Evolutionary conservation across 805 yeast genomes (phyloP).

Genomic region (Metschnikowia similis): DNA sequence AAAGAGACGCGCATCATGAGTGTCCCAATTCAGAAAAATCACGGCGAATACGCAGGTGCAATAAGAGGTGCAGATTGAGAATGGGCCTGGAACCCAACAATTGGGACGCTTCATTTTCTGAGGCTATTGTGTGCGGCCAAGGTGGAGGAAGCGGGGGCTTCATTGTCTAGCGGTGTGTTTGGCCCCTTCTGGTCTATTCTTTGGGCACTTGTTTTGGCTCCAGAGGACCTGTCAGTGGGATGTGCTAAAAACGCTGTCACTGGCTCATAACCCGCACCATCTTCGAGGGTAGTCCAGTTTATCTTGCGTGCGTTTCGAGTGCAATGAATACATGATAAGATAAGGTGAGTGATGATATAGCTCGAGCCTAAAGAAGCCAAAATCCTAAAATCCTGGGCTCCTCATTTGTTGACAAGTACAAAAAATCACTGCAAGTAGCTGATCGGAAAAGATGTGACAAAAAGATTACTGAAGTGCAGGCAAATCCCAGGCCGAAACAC

Average conservation of each 20-base stretch:
- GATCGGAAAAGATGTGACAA: too few species aligned
- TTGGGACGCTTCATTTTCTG: not conserved
- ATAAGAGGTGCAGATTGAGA: not conserved
- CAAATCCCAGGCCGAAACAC: too few species aligned
- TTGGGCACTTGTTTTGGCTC: not conserved
- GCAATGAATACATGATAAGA: not conserved
- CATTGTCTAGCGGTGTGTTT: not conserved
- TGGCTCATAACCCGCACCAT: not conserved
- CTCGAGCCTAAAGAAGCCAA: not conserved
- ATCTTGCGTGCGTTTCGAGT: not conserved
- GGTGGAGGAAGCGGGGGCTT: not conserved
- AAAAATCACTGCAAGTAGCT: not conserved
- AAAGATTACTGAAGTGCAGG: too few species aligned
- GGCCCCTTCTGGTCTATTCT: not conserved
- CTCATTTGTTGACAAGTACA: not conserved
- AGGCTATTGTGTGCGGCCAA: not conserved
- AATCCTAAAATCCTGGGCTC: not conserved
- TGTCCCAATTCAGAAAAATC: not conserved
- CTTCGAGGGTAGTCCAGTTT: not conserved
- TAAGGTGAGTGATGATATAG: not conserved
- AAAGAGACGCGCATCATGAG: not conserved
- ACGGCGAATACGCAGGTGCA: not conserved
- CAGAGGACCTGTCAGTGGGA: not conserved
- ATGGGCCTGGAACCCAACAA: not conserved
- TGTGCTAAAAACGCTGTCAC: not conserved